A percentile compares a stretch with the other conserved stretches of the same genome.
phyloP scores from a whole-genome alignment of 129 eudicot species.

The carrot (Daucus carota) region DNA sequence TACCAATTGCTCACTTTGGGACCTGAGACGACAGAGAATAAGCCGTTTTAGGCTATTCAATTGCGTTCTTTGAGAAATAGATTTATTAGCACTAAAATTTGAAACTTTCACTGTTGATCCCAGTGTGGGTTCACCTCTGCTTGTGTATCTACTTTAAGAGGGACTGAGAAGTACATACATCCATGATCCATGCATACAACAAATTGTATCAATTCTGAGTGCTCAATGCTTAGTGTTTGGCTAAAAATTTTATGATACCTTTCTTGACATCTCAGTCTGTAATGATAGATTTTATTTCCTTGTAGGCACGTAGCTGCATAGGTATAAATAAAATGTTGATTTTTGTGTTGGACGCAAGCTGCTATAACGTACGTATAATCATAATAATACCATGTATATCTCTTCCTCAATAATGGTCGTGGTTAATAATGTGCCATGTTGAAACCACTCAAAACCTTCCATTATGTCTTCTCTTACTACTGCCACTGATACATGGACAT shows the following conservation, averaged over 20 bases:
- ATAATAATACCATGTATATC: neutral
- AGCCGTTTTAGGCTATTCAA: no score
- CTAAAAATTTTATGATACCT: neutral
- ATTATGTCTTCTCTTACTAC: slow-evolving; percentile 9
- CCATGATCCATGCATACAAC: neutral
- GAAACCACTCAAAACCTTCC: slow-evolving; percentile 8
- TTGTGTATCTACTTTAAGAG: neutral
- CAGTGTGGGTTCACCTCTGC: neutral
- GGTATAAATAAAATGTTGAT: neutral
- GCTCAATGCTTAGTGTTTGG: neutral
- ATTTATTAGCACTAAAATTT: neutral
- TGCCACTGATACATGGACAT: neutral
- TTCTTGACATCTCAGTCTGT: neutral
- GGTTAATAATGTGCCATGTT: neutral
- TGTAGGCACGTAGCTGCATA: neutral
- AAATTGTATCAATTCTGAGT: neutral
- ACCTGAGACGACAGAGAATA: no score
- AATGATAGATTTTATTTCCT: neutral
- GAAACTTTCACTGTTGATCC: neutral
- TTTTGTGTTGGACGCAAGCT: neutral
- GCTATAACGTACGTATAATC: neutral
- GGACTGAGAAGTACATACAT: neutral
- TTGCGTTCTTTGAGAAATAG: no score
- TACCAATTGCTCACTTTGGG: neutral
- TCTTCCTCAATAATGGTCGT: neutral